A percentile compares a stretch with the other conserved stretches of the same genome.
phyloP scores from a whole-genome alignment of 352 stramenopile species.

The Globisporangium takayamanum region DNA sequence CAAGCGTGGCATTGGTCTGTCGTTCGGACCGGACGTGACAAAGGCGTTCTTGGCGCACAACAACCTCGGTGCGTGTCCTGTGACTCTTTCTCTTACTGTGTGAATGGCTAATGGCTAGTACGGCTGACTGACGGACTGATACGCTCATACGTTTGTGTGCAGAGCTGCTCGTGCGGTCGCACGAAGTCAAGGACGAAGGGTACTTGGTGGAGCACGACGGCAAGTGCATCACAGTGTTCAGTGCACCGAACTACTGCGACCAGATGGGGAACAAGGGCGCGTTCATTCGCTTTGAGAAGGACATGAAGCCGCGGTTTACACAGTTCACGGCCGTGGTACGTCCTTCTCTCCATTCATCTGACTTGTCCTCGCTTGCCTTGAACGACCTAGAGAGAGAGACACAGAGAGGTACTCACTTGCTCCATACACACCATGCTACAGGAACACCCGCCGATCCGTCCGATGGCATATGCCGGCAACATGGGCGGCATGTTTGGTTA shows the following conservation, averaged over 20 bases:
- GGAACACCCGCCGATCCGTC: slow-evolving; percentile 84
- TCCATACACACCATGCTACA: slow-evolving; percentile 11
- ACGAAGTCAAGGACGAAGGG: slow-evolving; percentile 99
- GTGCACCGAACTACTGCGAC: slow-evolving; percentile 99
- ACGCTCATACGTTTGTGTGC: background rate
- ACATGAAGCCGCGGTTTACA: slow-evolving; percentile 94
- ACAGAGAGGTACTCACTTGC: background rate
- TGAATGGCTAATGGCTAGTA: slow-evolving; percentile 1
- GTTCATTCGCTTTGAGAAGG: slow-evolving; percentile 96
- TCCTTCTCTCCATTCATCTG: background rate
- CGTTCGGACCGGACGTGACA: slow-evolving; percentile 98
- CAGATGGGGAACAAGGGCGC: slow-evolving; percentile 99
- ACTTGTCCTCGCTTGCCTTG: background rate
- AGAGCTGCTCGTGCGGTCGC: slow-evolving; percentile 96
- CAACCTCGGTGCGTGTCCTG: slow-evolving; percentile 71
- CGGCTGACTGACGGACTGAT: background rate
- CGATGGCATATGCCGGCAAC: slow-evolving; percentile 88
- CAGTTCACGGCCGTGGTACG: slow-evolving; percentile 92
- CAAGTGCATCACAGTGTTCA: slow-evolving; percentile 99
- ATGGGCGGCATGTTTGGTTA: slow-evolving; percentile 88
- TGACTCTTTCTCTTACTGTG: background rate
- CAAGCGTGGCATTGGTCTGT: slow-evolving; percentile 96
- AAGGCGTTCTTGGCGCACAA: slow-evolving; percentile 95
- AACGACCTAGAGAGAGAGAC: background rate
- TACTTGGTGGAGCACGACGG: slow-evolving; percentile 99